Percentiles rank a stretch among this genome's conserved stretches.
phyloP scores from a whole-genome alignment of 179 eudicot species.

The Spergularia azorica region DNA sequence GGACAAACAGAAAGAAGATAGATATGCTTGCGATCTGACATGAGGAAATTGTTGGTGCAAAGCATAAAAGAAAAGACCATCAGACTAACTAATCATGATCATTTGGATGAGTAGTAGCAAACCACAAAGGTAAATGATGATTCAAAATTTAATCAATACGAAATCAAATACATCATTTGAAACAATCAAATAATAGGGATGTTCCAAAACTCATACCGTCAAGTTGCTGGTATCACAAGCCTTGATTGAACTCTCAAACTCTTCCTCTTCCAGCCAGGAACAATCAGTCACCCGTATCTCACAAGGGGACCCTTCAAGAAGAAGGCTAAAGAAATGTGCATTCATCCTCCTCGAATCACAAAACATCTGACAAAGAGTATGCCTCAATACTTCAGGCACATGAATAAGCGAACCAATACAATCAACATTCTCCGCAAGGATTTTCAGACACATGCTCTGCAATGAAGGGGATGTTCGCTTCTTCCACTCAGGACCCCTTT shows the following conservation, averaged over 20 bases:
- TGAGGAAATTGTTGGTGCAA: background rate
- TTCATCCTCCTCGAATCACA: slow-evolving; percentile 73
- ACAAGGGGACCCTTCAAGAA: slow-evolving; percentile 65
- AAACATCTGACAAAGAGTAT: slow-evolving; percentile 64
- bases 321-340: slow-evolving; percentile 59
- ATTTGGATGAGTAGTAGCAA: background rate
- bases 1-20: background rate
- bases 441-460: slow-evolving; percentile 52
- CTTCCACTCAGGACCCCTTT: slow-evolving; percentile 11
- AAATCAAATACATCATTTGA: background rate
- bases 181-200: background rate
- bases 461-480: slow-evolving; percentile 41
- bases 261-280: slow-evolving; percentile 84
- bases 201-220: slow-evolving; percentile 32
- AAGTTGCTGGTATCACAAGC: slow-evolving; percentile 42
- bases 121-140: background rate
- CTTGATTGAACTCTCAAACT: slow-evolving; percentile 47
- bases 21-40: background rate
- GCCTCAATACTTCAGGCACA: slow-evolving; percentile 73
- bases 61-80: background rate
- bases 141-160: background rate
- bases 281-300: slow-evolving; percentile 87
- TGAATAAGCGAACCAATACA: slow-evolving; percentile 67
- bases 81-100: background rate
- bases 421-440: slow-evolving; percentile 66